Evolutionary conservation across 345 rosid species (phyloP), one percentile per base, ranked within the genome.

Genomic region (Turritis glabra): DNA sequence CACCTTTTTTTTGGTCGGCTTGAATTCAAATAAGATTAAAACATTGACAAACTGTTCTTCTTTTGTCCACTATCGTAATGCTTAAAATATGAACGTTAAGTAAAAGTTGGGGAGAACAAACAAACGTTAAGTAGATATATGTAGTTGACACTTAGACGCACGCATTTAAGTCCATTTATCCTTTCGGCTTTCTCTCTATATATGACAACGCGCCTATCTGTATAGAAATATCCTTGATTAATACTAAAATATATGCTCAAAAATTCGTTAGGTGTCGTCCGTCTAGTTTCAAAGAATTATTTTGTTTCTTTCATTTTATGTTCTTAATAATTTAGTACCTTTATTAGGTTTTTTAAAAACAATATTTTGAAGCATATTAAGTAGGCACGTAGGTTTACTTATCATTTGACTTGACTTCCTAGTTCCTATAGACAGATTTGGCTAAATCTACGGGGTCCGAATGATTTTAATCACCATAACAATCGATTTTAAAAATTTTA

Each of bases 91-190:
- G n/a, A n/a, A n/a, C n/a, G n/a, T n/a, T n/a, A 32, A 44, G 14
- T 41, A 52, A 21, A 63, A 52, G 63, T 62, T 27, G 62, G 76
- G 22, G 43, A 41, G 63, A 63, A 21, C n/a, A n/a, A n/a, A 21
- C 10, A 21, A 57, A 14, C 18, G 33, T 30, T 44, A 35, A 53
- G 32, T 46, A 23, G 14, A 35, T 33, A 46, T 17, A 17, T 27
- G 61, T 47, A 23, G 67, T 41, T 53, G 77, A 64, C 23, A 30
- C 26, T 21, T 56, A 43, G 64, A 69, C 76, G 52, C 33, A 61
- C 60, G 41, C 44, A 40, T 63, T 51, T 21, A 64, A n/a, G 46
- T 63, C 44, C 13, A 61, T 50, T 47, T 23, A 35, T n/a, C 8
- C 13, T n/a, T n/a, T n/a, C n/a, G n/a, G n/a, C n/a, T n/a, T n/a